Evolutionary conservation across 2,329 filamentous ascomycete species (phyloP).

Genomic region (Penicillium olsonii): DNA sequence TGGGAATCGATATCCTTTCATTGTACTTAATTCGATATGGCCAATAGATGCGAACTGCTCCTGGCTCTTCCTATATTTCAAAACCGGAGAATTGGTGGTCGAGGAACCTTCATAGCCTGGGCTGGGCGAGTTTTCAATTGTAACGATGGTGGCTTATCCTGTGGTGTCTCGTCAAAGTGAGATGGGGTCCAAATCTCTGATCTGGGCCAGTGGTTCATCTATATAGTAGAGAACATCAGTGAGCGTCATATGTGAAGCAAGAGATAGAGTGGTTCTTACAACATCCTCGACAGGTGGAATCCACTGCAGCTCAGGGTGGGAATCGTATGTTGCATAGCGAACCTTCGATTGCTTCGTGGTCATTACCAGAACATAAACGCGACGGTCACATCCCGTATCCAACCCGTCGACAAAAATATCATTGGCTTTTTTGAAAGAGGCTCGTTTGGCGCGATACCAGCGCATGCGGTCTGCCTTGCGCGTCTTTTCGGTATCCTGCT

Average conservation of each 20-base stretch:
- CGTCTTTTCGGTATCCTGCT: background rate
- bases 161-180: background rate
- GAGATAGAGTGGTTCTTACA: background rate
- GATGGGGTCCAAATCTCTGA: background rate
- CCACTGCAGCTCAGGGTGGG: background rate
- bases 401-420: conserved; percentile 2
- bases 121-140: background rate
- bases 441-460: background rate
- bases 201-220: conserved; percentile 2
- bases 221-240: background rate
- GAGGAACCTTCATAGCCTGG: background rate
- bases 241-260: background rate
- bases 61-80: background rate
- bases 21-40: background rate
- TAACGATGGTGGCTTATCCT: background rate
- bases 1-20: background rate
- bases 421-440: conserved; percentile 3
- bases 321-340: conserved; percentile 4
- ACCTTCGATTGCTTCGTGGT: background rate
- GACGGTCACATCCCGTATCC: background rate
- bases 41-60: background rate
- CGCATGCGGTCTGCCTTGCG: background rate
- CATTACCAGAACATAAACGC: conserved; percentile 3
- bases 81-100: background rate
- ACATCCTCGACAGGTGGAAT: conserved; percentile 1